Conservation (phyloP, 202 grass and related monocot species). For the Setaria italica region DNA sequence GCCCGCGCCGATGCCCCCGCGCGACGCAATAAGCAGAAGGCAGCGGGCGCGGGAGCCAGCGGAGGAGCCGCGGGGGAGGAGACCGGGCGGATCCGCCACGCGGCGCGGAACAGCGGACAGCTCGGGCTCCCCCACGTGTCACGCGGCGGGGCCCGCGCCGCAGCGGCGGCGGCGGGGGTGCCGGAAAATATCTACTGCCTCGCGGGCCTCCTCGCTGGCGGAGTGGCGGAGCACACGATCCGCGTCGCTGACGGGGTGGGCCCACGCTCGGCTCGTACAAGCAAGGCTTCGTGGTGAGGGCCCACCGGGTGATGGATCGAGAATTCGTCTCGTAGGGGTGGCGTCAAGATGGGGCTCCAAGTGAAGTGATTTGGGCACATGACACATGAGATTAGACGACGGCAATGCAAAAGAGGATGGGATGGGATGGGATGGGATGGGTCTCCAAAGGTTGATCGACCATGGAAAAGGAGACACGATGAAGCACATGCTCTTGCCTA, state of each 20-base stretch:
- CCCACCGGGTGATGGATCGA: not conserved
- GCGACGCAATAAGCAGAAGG: not conserved
- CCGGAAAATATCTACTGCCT: constrained; percentile 56
- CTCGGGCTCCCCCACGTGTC: not conserved
- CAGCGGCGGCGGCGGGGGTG: not conserved
- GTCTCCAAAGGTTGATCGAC: not conserved
- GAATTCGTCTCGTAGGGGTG: not conserved
- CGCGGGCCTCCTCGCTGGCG: not conserved
- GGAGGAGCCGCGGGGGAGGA: not conserved
- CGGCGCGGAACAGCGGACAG: not conserved
- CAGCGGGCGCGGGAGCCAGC: not conserved
- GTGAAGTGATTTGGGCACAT: constrained; percentile 5
- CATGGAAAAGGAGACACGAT: not conserved
- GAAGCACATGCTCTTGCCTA: not conserved
- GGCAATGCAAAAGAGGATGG: not conserved
- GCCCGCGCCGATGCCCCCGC: not conserved
- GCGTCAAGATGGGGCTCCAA: not conserved
- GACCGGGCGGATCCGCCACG: constrained; percentile 15
- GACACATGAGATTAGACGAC: not conserved
- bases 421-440: not conserved
- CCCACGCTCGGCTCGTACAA: too few species aligned
- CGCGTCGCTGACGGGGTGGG: not conserved
- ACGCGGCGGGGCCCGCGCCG: not conserved
- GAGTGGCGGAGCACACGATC: not conserved
- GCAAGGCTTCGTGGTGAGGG: not conserved